These are phyloP conservation scores for Trichocomaceae sp. DNA, from an alignment of 2,329 filamentous ascomycete genomes.

Conservation along the genomic window DNA sequence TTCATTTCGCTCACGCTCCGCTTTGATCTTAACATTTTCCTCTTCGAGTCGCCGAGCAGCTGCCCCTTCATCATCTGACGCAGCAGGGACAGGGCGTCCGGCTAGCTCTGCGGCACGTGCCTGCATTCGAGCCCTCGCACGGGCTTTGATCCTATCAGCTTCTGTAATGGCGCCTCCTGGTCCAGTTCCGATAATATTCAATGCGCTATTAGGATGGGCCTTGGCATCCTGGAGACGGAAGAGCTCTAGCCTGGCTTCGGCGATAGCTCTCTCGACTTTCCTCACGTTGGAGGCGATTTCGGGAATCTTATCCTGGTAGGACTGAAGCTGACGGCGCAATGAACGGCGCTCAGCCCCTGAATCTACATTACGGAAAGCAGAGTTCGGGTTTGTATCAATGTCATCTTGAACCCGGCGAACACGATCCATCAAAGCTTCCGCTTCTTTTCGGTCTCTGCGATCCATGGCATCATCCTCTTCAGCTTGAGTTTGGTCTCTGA, in stretches of 20 bases:
- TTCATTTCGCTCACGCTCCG: slow-evolving; percentile 89
- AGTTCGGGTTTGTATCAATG: slow-evolving; percentile 83
- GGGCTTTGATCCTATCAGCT: slow-evolving; percentile 86
- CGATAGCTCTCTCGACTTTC: slow-evolving; percentile 83
- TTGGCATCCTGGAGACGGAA: slow-evolving; percentile 94
- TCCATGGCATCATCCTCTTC: slow-evolving; percentile 93
- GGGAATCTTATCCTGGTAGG: slow-evolving; percentile 80
- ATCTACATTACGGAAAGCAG: slow-evolving; percentile 62
- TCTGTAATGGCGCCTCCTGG: slow-evolving; percentile 87
- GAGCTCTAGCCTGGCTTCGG: slow-evolving; percentile 82
- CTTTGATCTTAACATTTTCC: slow-evolving; percentile 71
- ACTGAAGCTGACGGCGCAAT: slow-evolving; percentile 82
- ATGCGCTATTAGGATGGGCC: slow-evolving; percentile 72
- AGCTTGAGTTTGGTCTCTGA: slow-evolving; percentile 79
- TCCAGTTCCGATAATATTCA: slow-evolving; percentile 82
- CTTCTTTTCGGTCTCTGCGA: slow-evolving; percentile 80
- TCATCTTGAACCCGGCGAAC: slow-evolving; percentile 90
- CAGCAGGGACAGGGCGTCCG: slow-evolving; percentile 68
- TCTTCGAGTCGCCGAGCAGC: slow-evolving; percentile 82
- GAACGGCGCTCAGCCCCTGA: slow-evolving; percentile 81
- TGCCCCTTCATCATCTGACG: slow-evolving; percentile 63
- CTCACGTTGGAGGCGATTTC: slow-evolving; percentile 88
- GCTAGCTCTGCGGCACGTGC: slow-evolving; percentile 88
- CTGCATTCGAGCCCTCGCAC: slow-evolving; percentile 98
- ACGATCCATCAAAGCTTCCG: slow-evolving; percentile 87